phyloP scores from a whole-genome alignment of 176 grass and related monocot species.

The Phyllostachys edulis region DNA sequence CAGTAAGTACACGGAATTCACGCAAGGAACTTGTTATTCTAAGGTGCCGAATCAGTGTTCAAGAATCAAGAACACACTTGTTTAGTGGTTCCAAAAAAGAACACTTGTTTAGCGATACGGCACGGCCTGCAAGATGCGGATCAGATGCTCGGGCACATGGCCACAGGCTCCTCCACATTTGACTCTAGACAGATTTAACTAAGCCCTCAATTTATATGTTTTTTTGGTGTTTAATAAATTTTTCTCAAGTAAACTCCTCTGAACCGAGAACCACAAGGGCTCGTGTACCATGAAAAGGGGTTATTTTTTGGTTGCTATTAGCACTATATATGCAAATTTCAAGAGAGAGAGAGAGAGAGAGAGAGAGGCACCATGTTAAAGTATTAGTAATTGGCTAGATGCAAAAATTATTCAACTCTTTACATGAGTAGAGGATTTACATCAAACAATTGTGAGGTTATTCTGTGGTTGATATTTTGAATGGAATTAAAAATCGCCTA shows the following conservation, averaged over 20 bases:
- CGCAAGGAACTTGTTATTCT: constrained; percentile 31
- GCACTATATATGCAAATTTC: not conserved
- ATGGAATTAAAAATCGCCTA: not conserved
- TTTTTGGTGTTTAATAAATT: not conserved
- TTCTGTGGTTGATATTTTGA: constrained; percentile 5
- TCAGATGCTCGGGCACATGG: constrained; percentile 55
- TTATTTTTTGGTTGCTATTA: not conserved
- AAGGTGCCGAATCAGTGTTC: constrained; percentile 35
- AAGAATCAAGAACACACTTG: constrained; percentile 41
- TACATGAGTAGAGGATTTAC: constrained; percentile 1
- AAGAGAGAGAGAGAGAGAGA: no score
- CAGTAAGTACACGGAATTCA: constrained; percentile 23
- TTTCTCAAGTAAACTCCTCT: constrained; percentile 31
- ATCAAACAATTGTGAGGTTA: constrained; percentile 6
- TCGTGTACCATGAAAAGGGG: not conserved
- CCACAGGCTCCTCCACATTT: constrained; percentile 24
- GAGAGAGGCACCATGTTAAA: not conserved
- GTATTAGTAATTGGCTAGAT: not conserved
- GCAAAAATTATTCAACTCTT: not conserved
- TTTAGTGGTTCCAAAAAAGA: constrained; percentile 45
- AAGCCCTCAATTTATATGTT: constrained; percentile 8
- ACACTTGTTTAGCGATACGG: constrained; percentile 42
- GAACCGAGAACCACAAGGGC: not conserved
- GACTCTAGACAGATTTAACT: constrained; percentile 38
- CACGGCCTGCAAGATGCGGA: constrained; percentile 40